These are phyloP conservation scores for Rhododendron ovatum DNA, from an alignment of 148 eudicot genomes.

Conservation along the genomic window DNA sequence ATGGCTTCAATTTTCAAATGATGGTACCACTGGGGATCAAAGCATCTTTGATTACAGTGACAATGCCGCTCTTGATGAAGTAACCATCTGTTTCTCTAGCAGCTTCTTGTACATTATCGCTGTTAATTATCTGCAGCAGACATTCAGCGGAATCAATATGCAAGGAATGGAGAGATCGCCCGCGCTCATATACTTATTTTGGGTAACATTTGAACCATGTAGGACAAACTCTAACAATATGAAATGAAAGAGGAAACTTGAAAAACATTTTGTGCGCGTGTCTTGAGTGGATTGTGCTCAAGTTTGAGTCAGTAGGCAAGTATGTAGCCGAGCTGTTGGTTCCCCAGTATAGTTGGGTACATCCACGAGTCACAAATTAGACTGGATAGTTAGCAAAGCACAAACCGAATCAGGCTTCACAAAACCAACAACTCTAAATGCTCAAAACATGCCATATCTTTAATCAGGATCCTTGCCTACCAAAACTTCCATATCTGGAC, in stretches of 20 bases:
- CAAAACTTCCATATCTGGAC: neutral
- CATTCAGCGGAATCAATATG: neutral
- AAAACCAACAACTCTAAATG: neutral
- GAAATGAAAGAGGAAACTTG: neutral
- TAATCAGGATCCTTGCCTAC: neutral
- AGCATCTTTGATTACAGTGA: conserved; percentile 88
- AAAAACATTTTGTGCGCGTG: neutral
- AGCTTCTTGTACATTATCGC: conserved; percentile 84
- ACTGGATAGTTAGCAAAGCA: neutral
- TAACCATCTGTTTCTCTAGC: conserved; percentile 94
- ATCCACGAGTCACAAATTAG: neutral
- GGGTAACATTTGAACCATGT: neutral
- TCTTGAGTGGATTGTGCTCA: neutral
- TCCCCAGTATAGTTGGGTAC: neutral
- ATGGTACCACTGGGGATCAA: conserved; percentile 75
- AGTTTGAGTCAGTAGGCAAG: neutral
- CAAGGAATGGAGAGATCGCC: no score
- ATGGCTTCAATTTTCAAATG: conserved; percentile 21
- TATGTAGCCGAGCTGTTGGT: no score
- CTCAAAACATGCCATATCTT: neutral
- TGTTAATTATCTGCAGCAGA: conserved; percentile 61
- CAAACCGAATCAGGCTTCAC: neutral
- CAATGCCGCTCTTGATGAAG: conserved; percentile 95
- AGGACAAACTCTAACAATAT: neutral
- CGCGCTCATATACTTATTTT: neutral